Percentiles rank a stretch among this genome's conserved stretches.
Conservation (phyloP, 441 rosid species). For the Corymbia citriodora region DNA sequence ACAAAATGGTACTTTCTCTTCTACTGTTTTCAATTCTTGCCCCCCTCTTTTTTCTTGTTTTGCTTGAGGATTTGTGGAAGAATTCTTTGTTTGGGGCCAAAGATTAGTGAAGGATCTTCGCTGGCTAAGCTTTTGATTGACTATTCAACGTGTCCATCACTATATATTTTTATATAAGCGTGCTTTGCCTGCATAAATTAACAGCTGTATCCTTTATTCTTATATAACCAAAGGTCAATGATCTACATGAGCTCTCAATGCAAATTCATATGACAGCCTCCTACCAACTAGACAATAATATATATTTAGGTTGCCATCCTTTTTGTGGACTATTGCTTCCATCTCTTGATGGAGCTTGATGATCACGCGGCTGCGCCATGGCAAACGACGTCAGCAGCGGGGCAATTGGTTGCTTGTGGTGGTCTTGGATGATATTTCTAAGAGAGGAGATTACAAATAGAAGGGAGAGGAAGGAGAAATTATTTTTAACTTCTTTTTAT, state of each 20-base stretch:
- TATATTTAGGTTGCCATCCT: background rate
- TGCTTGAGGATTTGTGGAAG: background rate
- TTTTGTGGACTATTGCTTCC: background rate
- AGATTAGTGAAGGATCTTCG: background rate
- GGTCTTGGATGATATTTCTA: background rate
- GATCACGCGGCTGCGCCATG: background rate
- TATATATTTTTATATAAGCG: background rate
- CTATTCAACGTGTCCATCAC: background rate
- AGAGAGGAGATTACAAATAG: background rate
- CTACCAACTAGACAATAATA: background rate
- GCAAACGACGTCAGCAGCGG: background rate
- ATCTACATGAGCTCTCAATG: background rate
- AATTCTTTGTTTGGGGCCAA: background rate
- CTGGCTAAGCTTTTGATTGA: background rate
- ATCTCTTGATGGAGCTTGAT: background rate
- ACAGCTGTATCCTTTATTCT: background rate
- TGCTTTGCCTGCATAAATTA: background rate
- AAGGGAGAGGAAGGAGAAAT: background rate
- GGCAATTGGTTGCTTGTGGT: background rate
- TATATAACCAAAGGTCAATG: background rate
- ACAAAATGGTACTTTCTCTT: background rate
- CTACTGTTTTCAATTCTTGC: background rate
- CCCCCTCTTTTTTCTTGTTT: background rate
- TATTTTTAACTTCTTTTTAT: background rate
- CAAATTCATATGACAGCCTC: background rate